These are phyloP conservation scores for Backusella westeae DNA, from an alignment of 192 early-diverging fungal genomes.

Conservation along the genomic window DNA sequence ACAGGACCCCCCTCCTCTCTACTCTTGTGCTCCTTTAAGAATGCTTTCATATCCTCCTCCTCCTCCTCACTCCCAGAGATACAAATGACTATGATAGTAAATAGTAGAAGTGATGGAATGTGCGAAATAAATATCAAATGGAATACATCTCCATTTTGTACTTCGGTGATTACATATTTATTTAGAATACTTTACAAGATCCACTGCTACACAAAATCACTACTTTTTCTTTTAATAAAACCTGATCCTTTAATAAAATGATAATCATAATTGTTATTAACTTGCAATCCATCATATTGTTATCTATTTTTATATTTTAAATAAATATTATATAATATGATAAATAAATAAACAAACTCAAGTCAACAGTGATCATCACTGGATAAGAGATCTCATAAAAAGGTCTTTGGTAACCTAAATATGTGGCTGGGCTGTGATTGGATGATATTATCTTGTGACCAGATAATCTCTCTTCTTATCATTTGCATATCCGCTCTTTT, in stretches of 20 bases:
- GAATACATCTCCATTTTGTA: background rate
- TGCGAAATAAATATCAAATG: background rate
- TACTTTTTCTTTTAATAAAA: background rate
- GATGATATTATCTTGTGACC: constrained; percentile 4
- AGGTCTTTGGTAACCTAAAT: background rate
- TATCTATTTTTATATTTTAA: background rate
- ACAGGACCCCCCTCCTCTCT: background rate
- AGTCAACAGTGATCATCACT: background rate
- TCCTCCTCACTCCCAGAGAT: background rate
- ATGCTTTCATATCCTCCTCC: background rate
- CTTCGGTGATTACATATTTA: background rate
- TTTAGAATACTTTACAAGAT: background rate
- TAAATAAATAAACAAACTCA: background rate
- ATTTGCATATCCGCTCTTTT: background rate
- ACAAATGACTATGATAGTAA: background rate
- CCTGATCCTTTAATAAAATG: background rate
- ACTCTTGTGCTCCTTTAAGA: background rate
- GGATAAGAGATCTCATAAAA: background rate
- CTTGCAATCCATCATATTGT: background rate
- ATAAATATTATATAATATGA: background rate
- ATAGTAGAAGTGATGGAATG: background rate
- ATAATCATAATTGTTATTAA: background rate
- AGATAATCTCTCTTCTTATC: background rate
- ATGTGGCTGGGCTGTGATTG: background rate
- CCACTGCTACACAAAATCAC: background rate